Evolutionary conservation across 352 stramenopile species (phyloP).

Genomic region (Pythium aristosporum): DNA sequence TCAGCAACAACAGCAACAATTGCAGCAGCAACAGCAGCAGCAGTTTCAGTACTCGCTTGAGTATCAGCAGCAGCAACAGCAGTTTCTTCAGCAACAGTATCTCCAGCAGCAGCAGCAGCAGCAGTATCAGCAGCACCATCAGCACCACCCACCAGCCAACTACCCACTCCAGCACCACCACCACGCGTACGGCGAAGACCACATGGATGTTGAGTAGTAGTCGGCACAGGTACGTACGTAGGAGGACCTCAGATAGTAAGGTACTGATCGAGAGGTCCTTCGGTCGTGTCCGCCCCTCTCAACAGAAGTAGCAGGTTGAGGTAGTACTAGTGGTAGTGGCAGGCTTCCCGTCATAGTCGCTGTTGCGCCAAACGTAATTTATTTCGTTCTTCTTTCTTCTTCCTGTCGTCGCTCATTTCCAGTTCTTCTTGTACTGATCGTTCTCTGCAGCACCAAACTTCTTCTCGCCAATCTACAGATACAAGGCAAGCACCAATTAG

Average conservation of each 20-base stretch:
- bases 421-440: constrained; percentile 76
- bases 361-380: constrained; percentile 19
- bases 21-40: constrained; percentile 18
- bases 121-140: no score
- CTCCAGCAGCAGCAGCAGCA: no score
- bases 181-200: constrained; percentile 10
- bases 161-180: not conserved
- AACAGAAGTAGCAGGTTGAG: no score
- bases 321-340: not conserved
- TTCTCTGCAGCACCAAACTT: constrained; percentile 68
- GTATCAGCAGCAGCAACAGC: constrained; percentile 16
- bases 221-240: constrained; percentile 17
- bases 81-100: constrained; percentile 12
- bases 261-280: not conserved
- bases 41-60: constrained; percentile 10
- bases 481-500: constrained; percentile 13
- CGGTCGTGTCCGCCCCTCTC: not conserved
- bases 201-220: constrained; percentile 26
- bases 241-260: no score
- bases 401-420: constrained; percentile 50
- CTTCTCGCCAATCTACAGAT: constrained; percentile 41
- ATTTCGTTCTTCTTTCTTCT: constrained; percentile 14
- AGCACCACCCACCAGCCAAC: no score
- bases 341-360: not conserved
- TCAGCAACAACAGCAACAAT: constrained; percentile 36